phyloP scores from a whole-genome alignment of 1,284 basidiomycete species.

The Polyporus tsugae region DNA sequence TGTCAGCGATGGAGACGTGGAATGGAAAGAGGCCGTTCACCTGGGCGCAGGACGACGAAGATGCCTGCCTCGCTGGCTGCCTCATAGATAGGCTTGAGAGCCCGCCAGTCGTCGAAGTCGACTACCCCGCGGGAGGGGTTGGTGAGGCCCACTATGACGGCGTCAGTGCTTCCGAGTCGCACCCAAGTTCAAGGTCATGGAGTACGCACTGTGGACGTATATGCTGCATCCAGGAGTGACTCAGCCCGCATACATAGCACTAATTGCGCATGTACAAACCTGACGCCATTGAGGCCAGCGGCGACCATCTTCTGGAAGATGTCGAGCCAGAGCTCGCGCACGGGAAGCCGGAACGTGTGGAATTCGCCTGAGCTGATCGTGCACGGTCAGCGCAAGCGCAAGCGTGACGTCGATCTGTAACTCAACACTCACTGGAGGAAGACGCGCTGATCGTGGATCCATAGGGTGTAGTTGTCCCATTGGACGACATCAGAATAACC shows the following conservation, averaged over 20 bases:
- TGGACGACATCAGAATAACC: constrained; percentile 41
- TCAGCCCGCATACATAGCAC: background rate
- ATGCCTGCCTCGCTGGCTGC: constrained; percentile 54
- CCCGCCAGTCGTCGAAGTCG: constrained; percentile 76
- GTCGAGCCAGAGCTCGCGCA: constrained; percentile 83
- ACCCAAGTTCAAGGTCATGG: no score
- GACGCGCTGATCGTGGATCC: constrained; percentile 40
- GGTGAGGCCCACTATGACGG: constrained; percentile 58
- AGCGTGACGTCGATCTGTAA: no score
- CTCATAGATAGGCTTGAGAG: constrained; percentile 66
- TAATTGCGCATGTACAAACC: constrained; percentile 24
- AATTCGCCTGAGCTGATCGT: constrained; percentile 72
- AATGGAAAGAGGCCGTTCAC: constrained; percentile 26
- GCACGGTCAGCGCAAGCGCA: background rate
- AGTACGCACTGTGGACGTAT: constrained; percentile 64
- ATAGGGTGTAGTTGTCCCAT: constrained; percentile 45
- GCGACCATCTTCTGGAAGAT: constrained; percentile 85
- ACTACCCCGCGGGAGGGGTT: constrained; percentile 78
- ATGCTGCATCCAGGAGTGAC: constrained; percentile 51
- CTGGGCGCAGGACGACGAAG: constrained; percentile 57
- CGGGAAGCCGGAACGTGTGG: constrained; percentile 84
- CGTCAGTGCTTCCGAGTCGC: background rate
- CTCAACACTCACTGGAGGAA: constrained; percentile 56
- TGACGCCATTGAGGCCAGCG: constrained; percentile 77
- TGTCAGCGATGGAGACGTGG: background rate